phyloP scores from a whole-genome alignment of 805 yeast genomes.

The Candida nanaspora region DNA sequence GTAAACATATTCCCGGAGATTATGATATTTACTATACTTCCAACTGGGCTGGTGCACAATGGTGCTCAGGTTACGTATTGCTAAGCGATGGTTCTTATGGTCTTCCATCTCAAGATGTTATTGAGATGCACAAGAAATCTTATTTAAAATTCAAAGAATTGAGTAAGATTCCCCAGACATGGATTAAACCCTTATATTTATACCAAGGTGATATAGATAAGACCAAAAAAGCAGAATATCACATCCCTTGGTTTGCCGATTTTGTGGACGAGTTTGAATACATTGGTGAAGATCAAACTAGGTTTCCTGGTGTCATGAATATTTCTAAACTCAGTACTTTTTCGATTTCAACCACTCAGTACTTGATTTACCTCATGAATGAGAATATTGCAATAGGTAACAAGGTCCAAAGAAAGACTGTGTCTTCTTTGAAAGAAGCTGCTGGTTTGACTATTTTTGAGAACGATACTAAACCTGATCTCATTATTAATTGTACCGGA shows the following conservation, averaged over 20 bases:
- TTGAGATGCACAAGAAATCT: conserved; percentile 20
- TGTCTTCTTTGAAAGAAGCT: conserved; percentile 35
- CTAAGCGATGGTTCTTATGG: background rate
- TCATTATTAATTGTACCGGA: conserved; percentile 55
- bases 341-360: conserved; percentile 52
- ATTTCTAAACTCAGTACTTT: conserved; percentile 41
- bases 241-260: conserved; percentile 43
- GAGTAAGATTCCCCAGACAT: conserved; percentile 30
- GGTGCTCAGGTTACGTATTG: conserved; percentile 36
- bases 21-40: conserved; percentile 43
- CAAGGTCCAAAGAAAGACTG: conserved; percentile 30
- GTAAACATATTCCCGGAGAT: conserved; percentile 51
- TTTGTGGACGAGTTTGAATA: conserved; percentile 33
- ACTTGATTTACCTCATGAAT: conserved; percentile 44
- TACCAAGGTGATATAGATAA: conserved; percentile 16
- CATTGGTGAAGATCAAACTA: conserved; percentile 19
- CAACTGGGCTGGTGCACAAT: conserved; percentile 68
- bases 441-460: conserved; percentile 16
- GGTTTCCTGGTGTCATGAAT: conserved; percentile 29
- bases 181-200: conserved; percentile 18
- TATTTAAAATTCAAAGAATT: conserved; percentile 29
- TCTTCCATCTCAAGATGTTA: conserved; percentile 13
- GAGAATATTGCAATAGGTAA: conserved; percentile 41
- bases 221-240: conserved; percentile 3
- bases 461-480: conserved; percentile 23